Base-by-base conservation (phyloP, 192 early-diverging fungal species). In the Backusella tuberculispora region DNA sequence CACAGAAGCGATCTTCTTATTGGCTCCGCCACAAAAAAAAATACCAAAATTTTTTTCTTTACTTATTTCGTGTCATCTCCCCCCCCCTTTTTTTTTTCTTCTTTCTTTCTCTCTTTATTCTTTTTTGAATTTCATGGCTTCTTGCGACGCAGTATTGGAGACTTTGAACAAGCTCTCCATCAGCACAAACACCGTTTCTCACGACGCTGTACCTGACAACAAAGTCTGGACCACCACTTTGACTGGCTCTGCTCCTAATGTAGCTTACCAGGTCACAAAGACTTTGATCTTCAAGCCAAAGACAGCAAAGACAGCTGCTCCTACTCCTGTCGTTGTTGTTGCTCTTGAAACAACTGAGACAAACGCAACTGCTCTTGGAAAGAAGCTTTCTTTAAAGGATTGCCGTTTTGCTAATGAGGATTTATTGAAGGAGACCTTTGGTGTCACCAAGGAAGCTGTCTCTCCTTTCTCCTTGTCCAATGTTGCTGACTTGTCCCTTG, bases 221-320 rank as follows among this genome's bases (percentile, higher is more conserved):
- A 81, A 87, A 68, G 74, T 82, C 72, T 92, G 91, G 91, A 80
- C 79, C 8, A 81, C 82, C 15, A 80, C 77, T 5, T 79, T 90
- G 2, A 67, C 74, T 4, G 53, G 47, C 9, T 73, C 71, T 64
- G 78, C 76, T 14, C 60, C 80, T 41, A 66, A 29, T 34, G 29
- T 70, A 14, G 66, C 63, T 21, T 84, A 63, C 64, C 53, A 73
- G 17, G 73, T 90, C 69, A 88, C 88, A 69, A 94, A 95, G 76
- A 93, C 94, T 24, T 84, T 95, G 34, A 85, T 95, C 56, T 82
- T 91, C 45, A 95, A 95, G 85, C 92, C 94, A 37, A 95, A 95
- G 86, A 87, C 85, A 60, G 84, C 89, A 68, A 90, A 90, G 79
- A 75, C 87, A 2, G 90, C 88, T 41, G 72, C 88, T 44, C 77